Conservation (phyloP, 1,139 yeast genomes). For the Yamadazyma atlantica region DNA sequence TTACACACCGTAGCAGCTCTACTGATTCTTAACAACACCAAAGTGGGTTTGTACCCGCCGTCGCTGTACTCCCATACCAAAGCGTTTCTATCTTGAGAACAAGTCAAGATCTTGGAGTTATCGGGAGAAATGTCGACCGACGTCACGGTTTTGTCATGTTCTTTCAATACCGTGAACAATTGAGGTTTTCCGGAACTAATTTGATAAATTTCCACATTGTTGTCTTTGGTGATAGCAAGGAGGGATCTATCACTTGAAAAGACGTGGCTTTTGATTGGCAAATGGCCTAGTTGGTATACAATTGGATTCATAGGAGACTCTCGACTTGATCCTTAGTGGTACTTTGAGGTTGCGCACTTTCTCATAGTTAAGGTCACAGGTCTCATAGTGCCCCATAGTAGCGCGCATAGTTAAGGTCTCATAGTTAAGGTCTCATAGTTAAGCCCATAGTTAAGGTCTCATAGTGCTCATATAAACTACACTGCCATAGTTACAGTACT, state of each 20-base stretch:
- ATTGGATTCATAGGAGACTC: conserved; percentile 20
- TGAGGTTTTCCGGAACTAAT: conserved; percentile 42
- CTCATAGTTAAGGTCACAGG: too few relatives aligned
- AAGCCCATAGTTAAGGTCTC: too few relatives aligned
- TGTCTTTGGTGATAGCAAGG: conserved; percentile 81
- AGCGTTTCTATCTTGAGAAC: conserved; percentile 98
- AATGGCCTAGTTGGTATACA: conserved; percentile 69
- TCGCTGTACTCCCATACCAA: conserved; percentile 85
- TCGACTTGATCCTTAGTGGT: too few relatives aligned
- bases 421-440: too few relatives aligned
- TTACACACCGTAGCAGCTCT: conserved; percentile 91
- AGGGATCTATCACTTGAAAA: conserved; percentile 68
- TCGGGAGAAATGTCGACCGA: conserved; percentile 89
- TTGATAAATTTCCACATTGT: conserved; percentile 72
- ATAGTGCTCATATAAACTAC: too few relatives aligned
- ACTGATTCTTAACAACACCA: conserved; percentile 87
- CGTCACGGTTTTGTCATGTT: conserved; percentile 94
- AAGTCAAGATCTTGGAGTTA: conserved; percentile 84
- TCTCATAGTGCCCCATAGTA: too few relatives aligned
- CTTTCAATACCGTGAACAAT: conserved; percentile 63
- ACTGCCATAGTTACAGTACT: too few relatives aligned
- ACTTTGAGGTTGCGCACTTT: too few relatives aligned
- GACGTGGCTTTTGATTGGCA: conserved; percentile 88
- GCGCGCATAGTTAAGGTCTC: too few relatives aligned
- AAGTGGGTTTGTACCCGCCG: conserved; percentile 72